A percentile compares a stretch with the other conserved stretches of the same genome.
These are phyloP conservation scores for Emmonsiellopsis sp. DNA, from an alignment of 2,329 filamentous ascomycete genomes.

Conservation along the genomic window DNA sequence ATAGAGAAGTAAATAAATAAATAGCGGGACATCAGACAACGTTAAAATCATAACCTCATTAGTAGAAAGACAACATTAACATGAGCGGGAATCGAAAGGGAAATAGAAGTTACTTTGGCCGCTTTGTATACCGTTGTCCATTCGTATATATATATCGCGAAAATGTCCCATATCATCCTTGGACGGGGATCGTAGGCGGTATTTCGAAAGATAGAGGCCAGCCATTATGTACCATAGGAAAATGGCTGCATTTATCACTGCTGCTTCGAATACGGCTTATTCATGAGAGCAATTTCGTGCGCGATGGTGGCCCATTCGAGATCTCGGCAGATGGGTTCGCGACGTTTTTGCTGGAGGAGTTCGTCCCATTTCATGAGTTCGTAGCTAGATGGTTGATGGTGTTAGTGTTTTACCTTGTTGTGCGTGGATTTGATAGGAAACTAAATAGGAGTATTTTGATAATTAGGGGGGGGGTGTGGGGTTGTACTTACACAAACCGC, in stretches of 20 bases:
- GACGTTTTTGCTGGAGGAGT: constrained; percentile 49
- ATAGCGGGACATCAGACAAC: neutral
- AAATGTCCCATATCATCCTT: too few species aligned
- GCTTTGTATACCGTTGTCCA: too few species aligned
- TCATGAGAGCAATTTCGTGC: constrained; percentile 90
- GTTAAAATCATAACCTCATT: neutral
- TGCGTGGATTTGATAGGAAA: neutral
- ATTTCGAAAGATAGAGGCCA: neutral
- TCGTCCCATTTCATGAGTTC: constrained; percentile 97
- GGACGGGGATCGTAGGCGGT: neutral
- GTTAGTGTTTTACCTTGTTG: neutral
- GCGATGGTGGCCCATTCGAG: constrained; percentile 86
- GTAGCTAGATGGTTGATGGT: constrained; percentile 38
- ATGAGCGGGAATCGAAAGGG: too few species aligned
- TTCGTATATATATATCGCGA: too few species aligned
- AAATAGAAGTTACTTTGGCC: too few species aligned
- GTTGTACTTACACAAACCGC: constrained; percentile 59
- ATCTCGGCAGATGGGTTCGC: constrained; percentile 57
- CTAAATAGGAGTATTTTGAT: neutral
- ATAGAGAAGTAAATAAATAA: constrained; percentile 3
- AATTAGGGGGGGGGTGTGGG: neutral
- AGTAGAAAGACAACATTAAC: neutral
- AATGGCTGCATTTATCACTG: neutral
- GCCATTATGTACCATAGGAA: too few species aligned
- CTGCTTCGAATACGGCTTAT: constrained; percentile 64